Evolutionary conservation across 225 moss, liverwort and hornwort species (phyloP).

Genomic region (Takakia lepidozioides): DNA sequence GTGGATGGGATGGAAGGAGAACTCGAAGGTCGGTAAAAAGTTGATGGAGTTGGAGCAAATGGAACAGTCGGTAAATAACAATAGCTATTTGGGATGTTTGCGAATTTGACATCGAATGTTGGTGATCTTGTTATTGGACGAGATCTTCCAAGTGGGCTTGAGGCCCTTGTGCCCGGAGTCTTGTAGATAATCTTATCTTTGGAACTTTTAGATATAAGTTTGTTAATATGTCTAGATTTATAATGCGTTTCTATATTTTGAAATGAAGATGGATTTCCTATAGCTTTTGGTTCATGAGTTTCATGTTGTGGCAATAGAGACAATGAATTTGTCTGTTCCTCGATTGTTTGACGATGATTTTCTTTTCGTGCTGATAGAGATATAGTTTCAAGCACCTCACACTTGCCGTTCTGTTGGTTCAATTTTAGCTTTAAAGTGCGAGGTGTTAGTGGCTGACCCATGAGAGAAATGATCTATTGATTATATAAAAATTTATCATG

Average conservation of each 20-base stretch:
- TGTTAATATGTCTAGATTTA: too few relatives aligned
- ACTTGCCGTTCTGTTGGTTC: neutral
- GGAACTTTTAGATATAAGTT: too few relatives aligned
- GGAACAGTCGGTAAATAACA: constrained; percentile 1
- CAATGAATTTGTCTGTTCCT: too few relatives aligned
- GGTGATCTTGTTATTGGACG: neutral
- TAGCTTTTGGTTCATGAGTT: too few relatives aligned
- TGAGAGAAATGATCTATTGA: too few relatives aligned
- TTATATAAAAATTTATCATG: neutral
- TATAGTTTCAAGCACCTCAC: neutral
- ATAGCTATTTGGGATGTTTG: constrained; percentile 1
- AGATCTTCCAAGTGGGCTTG: neutral
- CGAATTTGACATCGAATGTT: neutral
- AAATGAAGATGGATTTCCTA: too few relatives aligned
- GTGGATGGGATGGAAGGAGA: neutral
- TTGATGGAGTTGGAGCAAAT: constrained; percentile 1
- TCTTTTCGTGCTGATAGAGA: too few relatives aligned
- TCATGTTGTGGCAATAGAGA: too few relatives aligned
- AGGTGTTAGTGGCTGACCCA: too few relatives aligned
- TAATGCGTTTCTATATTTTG: too few relatives aligned
- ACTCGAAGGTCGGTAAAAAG: constrained; percentile 1
- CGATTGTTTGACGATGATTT: too few relatives aligned
- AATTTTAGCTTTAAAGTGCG: neutral
- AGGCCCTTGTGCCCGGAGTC: neutral
- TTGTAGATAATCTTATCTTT: too few relatives aligned